These are phyloP conservation scores for Paramecium biaurelia DNA, from an alignment of 73 alveolate genomes.

Conservation along the genomic window DNA sequence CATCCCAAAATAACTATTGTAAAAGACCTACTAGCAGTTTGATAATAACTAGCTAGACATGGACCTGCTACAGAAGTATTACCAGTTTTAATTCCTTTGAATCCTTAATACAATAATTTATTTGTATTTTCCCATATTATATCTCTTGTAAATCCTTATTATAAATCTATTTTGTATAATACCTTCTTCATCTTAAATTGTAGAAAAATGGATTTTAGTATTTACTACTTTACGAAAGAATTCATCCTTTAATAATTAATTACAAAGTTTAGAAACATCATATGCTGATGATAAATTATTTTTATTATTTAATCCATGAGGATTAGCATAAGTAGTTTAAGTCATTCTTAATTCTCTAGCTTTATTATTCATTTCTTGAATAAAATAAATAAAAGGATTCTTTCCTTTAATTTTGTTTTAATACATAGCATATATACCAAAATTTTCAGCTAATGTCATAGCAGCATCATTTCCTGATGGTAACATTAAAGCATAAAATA, in stretches of 20 bases:
- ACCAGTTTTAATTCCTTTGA: constrained; percentile 72
- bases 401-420: constrained; percentile 45
- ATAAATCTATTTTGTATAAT: background rate
- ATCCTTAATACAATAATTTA: constrained; percentile 60
- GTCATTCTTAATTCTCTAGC: constrained; percentile 76
- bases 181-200: constrained; percentile 54
- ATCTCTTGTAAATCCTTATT: constrained; percentile 26
- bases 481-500: constrained; percentile 77
- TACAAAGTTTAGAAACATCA: constrained; percentile 76
- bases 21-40: background rate
- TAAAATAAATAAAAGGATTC: constrained; percentile 71
- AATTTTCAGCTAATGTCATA: constrained; percentile 68
- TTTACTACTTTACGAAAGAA: constrained; percentile 52
- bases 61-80: constrained; percentile 70
- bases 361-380: constrained; percentile 80
- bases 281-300: constrained; percentile 74
- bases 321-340: constrained; percentile 78
- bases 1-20: constrained; percentile 59
- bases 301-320: constrained; percentile 83
- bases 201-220: constrained; percentile 13
- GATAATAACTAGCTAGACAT: constrained; percentile 62
- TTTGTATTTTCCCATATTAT: constrained; percentile 66
- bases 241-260: constrained; percentile 64
- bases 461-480: constrained; percentile 82
- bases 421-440: constrained; percentile 67